These are phyloP conservation scores for Sparassis latifolia DNA, from an alignment of 1,284 basidiomycete genomes.

Conservation along the genomic window DNA sequence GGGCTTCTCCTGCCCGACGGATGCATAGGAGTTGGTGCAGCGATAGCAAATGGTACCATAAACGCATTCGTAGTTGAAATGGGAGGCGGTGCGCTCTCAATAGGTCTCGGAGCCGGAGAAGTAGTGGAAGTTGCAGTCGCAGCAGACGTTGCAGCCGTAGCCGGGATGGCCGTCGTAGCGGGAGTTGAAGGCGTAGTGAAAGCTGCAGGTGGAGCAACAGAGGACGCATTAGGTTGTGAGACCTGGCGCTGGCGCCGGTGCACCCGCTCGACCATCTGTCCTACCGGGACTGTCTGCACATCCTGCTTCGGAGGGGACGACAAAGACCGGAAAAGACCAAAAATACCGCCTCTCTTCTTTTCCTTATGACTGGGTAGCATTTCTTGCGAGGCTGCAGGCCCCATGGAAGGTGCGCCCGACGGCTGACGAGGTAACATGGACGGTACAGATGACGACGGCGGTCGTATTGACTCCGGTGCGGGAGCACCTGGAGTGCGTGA, in stretches of 20 bases:
- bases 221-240: conserved; percentile 19
- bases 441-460: conserved; percentile 25
- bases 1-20: conserved; percentile 31
- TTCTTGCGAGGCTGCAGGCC: conserved; percentile 8
- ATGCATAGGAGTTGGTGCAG: conserved; percentile 15
- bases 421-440: conserved; percentile 18
- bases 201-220: not conserved
- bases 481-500: conserved; percentile 14
- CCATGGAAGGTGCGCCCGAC: conserved; percentile 5
- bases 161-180: not conserved
- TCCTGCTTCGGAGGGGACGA: conserved; percentile 28
- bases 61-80: too few species aligned
- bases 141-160: conserved; percentile 1
- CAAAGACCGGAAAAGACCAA: conserved; percentile 32
- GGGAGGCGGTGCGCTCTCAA: conserved; percentile 1
- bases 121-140: conserved; percentile 16
- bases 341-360: conserved; percentile 28
- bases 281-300: conserved; percentile 16
- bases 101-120: conserved; percentile 28
- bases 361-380: conserved; percentile 18
- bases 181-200: too few species aligned
- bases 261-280: conserved; percentile 7
- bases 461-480: conserved; percentile 18
- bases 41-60: conserved; percentile 1
- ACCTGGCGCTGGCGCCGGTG: conserved; percentile 20